Conservation (phyloP, 2,329 filamentous ascomycete genomes). For the Fonsecaea pugnacius region DNA sequence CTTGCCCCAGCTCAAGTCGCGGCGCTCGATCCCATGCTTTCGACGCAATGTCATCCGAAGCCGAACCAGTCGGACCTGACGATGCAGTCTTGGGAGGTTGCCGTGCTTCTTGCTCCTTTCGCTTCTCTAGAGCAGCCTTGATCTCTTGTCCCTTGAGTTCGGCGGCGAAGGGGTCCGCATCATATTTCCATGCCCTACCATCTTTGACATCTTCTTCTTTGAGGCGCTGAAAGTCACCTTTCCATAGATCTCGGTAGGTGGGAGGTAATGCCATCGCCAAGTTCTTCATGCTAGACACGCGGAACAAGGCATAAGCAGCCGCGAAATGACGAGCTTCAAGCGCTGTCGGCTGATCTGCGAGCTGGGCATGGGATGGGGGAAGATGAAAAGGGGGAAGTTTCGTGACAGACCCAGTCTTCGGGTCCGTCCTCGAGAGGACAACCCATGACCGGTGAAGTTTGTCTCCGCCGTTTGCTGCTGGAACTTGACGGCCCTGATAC, state of each 20-base stretch:
- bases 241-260: constrained; percentile 87
- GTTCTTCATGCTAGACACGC: constrained; percentile 94
- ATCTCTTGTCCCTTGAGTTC: constrained; percentile 74
- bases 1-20: constrained; percentile 89
- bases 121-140: constrained; percentile 78
- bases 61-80: constrained; percentile 19
- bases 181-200: constrained; percentile 85
- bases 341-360: constrained; percentile 75
- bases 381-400: constrained; percentile 81
- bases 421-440: constrained; percentile 72
- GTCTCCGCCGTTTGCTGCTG: constrained; percentile 38
- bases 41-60: constrained; percentile 54
- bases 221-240: constrained; percentile 77
- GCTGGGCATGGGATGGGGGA: constrained; percentile 73
- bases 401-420: constrained; percentile 78
- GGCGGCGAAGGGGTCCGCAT: constrained; percentile 88
- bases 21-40: constrained; percentile 81
- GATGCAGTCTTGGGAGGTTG: constrained; percentile 63
- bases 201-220: constrained; percentile 81
- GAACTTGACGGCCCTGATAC: constrained; percentile 70
- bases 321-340: constrained; percentile 93
- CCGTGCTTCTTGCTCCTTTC: constrained; percentile 67
- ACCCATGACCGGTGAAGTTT: constrained; percentile 77
- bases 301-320: constrained; percentile 86
- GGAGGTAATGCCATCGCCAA: constrained; percentile 93